These are phyloP conservation scores for Candida coleopterorum DNA, from an alignment of 805 yeast species.

Conservation along the genomic window DNA sequence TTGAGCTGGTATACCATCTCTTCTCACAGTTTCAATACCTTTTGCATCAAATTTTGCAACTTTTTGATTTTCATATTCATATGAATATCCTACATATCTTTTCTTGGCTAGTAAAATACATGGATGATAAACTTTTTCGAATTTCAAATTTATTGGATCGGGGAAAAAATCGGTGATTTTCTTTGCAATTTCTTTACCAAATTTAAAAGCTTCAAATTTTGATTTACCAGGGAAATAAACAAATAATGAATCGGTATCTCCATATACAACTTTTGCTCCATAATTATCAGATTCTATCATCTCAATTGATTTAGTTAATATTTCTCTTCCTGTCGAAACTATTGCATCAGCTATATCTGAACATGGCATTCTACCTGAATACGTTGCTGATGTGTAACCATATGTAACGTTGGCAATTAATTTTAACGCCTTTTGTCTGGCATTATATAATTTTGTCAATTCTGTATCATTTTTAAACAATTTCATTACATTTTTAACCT, in stretches of 20 bases:
- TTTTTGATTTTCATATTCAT: constrained; percentile 51
- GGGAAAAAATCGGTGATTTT: constrained; percentile 65
- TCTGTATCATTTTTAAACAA: constrained; percentile 40
- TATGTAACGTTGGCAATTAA: constrained; percentile 92
- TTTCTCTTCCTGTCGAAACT: constrained; percentile 87
- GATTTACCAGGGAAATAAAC: constrained; percentile 84
- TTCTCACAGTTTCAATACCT: constrained; percentile 89
- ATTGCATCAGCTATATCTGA: constrained; percentile 93
- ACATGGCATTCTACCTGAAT: constrained; percentile 96
- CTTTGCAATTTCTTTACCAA: constrained; percentile 69
- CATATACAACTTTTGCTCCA: constrained; percentile 93
- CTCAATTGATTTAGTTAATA: constrained; percentile 64
- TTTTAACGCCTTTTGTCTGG: constrained; percentile 82
- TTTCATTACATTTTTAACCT: constrained; percentile 73
- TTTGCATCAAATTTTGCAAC: constrained; percentile 85
- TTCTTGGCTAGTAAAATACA: constrained; percentile 75
- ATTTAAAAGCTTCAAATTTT: constrained; percentile 66
- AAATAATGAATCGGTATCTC: constrained; percentile 93
- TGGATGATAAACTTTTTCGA: constrained; percentile 92
- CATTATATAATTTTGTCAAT: constrained; percentile 55
- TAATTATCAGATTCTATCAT: constrained; percentile 60
- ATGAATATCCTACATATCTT: constrained; percentile 84
- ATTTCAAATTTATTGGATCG: constrained; percentile 74
- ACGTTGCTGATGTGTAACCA: constrained; percentile 93
- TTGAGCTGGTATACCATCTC: constrained; percentile 94